Evolutionary conservation across 2,329 filamentous ascomycete species (phyloP).

Genomic region (Dactylella cylindrospora): DNA sequence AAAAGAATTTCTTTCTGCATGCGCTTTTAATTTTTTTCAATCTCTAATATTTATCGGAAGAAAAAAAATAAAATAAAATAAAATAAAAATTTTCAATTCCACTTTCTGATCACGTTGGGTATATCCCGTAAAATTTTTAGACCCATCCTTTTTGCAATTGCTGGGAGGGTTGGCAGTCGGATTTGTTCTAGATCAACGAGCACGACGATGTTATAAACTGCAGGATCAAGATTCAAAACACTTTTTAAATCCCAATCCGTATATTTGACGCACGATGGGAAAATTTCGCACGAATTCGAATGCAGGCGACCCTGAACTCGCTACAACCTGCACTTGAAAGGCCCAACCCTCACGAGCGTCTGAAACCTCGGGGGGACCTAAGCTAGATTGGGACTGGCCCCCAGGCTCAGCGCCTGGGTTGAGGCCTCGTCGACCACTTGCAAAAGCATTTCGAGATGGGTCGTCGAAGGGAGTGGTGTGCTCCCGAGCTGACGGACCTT

Average conservation of each 20-base stretch:
- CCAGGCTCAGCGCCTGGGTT: slow-evolving; percentile 6
- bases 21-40: too few species aligned
- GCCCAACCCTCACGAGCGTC: slow-evolving; percentile 14
- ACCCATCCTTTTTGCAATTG: slow-evolving; percentile 30
- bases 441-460: slow-evolving; percentile 21
- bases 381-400: slow-evolving; percentile 1
- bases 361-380: slow-evolving; percentile 7
- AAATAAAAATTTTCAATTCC: too few species aligned
- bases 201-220: slow-evolving; percentile 21
- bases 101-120: slow-evolving; percentile 15
- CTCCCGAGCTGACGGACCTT: not conserved
- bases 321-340: slow-evolving; percentile 17
- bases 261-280: slow-evolving; percentile 5
- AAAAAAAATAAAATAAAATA: too few species aligned
- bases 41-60: too few species aligned
- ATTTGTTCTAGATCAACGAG: slow-evolving; percentile 35
- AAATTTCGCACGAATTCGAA: slow-evolving; percentile 35
- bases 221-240: slow-evolving; percentile 5
- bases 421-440: slow-evolving; percentile 7
- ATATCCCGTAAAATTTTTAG: slow-evolving; percentile 37
- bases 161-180: slow-evolving; percentile 15
- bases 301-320: slow-evolving; percentile 42
- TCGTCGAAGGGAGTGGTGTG: slow-evolving; percentile 18
- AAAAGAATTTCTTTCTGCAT: slow-evolving; percentile 24
- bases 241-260: slow-evolving; percentile 9